A percentile compares a stretch with the other conserved stretches of the same genome.
phyloP scores from a whole-genome alignment of 371 early-diverging fungal species.

The Umbelopsis sp. region DNA sequence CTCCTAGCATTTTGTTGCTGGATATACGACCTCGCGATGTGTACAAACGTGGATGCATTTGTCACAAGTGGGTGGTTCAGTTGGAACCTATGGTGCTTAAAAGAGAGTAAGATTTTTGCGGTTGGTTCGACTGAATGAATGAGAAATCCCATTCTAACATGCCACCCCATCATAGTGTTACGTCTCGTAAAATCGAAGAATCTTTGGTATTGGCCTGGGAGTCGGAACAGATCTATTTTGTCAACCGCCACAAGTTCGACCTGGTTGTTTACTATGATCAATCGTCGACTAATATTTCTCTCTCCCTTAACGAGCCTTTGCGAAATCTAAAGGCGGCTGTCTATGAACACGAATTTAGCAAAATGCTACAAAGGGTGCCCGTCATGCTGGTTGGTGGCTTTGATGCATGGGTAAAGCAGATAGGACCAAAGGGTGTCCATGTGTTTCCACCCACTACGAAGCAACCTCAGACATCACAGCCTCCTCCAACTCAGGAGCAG shows the following conservation, averaged over 20 bases:
- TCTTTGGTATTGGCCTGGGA: slow-evolving; percentile 50
- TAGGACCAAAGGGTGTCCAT: slow-evolving; percentile 49
- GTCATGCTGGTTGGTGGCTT: slow-evolving; percentile 81
- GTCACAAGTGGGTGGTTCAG: slow-evolving; percentile 70
- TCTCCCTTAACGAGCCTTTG: slow-evolving; percentile 30
- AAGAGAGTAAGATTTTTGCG: slow-evolving; percentile 43
- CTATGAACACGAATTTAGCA: slow-evolving; percentile 61
- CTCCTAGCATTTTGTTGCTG: slow-evolving; percentile 69
- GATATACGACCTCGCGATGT: slow-evolving; percentile 80
- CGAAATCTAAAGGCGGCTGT: slow-evolving; percentile 54
- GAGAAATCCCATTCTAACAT: not conserved
- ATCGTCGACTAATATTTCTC: slow-evolving; percentile 28
- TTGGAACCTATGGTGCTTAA: slow-evolving; percentile 78
- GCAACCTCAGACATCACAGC: not conserved
- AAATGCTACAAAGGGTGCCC: slow-evolving; percentile 52
- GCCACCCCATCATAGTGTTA: slow-evolving; percentile 26
- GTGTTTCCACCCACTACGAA: slow-evolving; percentile 8
- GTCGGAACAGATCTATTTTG: slow-evolving; percentile 63
- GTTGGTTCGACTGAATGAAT: not conserved
- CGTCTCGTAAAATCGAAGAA: slow-evolving; percentile 49
- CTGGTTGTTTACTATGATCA: slow-evolving; percentile 80
- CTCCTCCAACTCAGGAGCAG: not conserved
- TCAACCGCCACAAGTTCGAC: slow-evolving; percentile 68
- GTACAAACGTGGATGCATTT: slow-evolving; percentile 74
- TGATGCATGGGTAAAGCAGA: slow-evolving; percentile 64